These are phyloP conservation scores for Nitzschia sp. DNA, from an alignment of 108 stramenopile genomes.

Conservation along the genomic window DNA sequence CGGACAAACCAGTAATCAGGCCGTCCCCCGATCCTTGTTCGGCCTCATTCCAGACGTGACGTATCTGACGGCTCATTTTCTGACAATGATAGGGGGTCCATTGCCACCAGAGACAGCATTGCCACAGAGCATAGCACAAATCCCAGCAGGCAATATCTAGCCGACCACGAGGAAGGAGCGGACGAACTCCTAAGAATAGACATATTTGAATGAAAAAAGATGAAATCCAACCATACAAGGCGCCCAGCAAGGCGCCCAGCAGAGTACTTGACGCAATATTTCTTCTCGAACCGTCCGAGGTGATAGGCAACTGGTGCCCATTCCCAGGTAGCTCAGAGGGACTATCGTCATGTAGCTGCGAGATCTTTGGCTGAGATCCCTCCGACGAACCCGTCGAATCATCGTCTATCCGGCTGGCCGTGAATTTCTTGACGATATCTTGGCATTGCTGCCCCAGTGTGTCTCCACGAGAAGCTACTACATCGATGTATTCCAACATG, in stretches of 20 bases:
- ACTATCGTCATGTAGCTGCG: no score
- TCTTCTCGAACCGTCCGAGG: background rate
- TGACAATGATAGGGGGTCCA: background rate
- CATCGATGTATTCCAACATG: conserved; percentile 42
- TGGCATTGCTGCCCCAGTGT: conserved; percentile 27
- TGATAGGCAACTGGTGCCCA: background rate
- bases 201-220: background rate
- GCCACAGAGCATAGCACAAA: conserved; percentile 44
- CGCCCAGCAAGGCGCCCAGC: background rate
- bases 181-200: conserved; percentile 22
- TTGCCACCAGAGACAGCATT: conserved; percentile 30
- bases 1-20: conserved; percentile 73
- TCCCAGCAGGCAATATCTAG: conserved; percentile 64
- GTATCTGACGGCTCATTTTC: background rate
- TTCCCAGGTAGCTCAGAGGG: background rate
- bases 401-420: background rate
- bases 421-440: background rate
- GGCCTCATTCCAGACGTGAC: conserved; percentile 4
- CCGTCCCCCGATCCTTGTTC: background rate
- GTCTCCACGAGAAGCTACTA: conserved; percentile 27
- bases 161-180: conserved; percentile 73
- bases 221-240: background rate
- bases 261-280: background rate
- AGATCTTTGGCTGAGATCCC: background rate
- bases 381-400: background rate